These are phyloP conservation scores for Parastagonospora avenae DNA, from an alignment of 2,329 filamentous ascomycete species.

Conservation along the genomic window DNA sequence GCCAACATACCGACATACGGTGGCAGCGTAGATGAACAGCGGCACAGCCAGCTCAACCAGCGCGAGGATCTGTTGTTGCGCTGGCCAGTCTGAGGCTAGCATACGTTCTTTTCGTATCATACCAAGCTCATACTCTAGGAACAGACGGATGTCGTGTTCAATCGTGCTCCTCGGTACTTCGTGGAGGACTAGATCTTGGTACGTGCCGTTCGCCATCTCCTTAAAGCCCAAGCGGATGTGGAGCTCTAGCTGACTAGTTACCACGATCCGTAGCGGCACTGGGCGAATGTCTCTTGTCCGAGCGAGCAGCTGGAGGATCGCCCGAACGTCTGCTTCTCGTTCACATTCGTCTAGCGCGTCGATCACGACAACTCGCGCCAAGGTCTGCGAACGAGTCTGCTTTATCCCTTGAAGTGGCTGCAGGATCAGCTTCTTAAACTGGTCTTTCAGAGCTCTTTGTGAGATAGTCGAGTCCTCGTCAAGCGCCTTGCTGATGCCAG, in stretches of 20 bases:
- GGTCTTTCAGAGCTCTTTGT: conserved; percentile 9
- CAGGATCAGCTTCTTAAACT: conserved; percentile 8
- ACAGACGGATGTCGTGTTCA: conserved; percentile 26
- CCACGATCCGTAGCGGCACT: conserved; percentile 16
- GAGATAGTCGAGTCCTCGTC: conserved; percentile 7
- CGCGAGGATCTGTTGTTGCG: conserved; percentile 19
- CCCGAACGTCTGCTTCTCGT: conserved; percentile 11
- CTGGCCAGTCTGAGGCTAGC: conserved; percentile 30
- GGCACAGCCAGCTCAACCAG: conserved; percentile 33
- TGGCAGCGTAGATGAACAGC: conserved; percentile 45
- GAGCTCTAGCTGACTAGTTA: conserved; percentile 27
- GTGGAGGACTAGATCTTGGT: conserved; percentile 24
- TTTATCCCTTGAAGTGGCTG: conserved; percentile 2
- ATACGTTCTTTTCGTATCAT: conserved; percentile 16
- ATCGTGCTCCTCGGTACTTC: conserved; percentile 22
- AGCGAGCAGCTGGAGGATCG: conserved; percentile 19
- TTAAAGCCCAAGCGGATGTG: conserved; percentile 25
- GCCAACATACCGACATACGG: conserved; percentile 28
- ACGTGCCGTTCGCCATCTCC: conserved; percentile 12
- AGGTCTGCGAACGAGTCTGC: background rate
- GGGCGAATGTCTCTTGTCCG: conserved; percentile 10
- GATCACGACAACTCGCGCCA: conserved; percentile 13
- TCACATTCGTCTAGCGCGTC: too few species aligned
- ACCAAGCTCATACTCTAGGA: conserved; percentile 23
- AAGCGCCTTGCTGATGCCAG: conserved; percentile 11